A percentile compares a stretch with the other conserved stretches of the same genome.
These are phyloP conservation scores for Venturia effusa DNA, from an alignment of 2,329 filamentous ascomycete genomes.

Conservation along the genomic window DNA sequence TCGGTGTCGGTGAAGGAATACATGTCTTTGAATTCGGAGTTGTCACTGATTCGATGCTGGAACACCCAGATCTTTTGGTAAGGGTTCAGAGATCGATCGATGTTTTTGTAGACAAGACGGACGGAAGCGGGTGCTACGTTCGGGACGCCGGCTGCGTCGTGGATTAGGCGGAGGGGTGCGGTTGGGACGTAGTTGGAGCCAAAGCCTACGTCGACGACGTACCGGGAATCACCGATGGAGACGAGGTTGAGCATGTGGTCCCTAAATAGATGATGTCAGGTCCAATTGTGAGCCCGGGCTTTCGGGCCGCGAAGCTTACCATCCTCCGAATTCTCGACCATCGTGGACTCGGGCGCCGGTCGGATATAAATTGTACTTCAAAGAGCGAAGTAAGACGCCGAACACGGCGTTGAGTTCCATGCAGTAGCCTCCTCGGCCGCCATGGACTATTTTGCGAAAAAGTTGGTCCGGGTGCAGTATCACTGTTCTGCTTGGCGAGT, in stretches of 20 bases:
- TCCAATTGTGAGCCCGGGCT: not conserved
- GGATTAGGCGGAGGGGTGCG: conserved; percentile 16
- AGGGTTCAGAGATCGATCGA: conserved; percentile 22
- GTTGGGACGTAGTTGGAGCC: conserved; percentile 27
- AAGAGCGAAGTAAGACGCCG: conserved; percentile 36
- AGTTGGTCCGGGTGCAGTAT: conserved; percentile 39
- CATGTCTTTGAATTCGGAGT: conserved; percentile 44
- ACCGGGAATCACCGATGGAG: conserved; percentile 23
- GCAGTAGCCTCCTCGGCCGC: conserved; percentile 45
- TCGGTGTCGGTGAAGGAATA: conserved; percentile 59
- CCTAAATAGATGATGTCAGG: conserved; percentile 11
- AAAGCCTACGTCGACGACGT: conserved; percentile 35
- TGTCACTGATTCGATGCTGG: conserved; percentile 23
- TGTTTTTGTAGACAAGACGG: conserved; percentile 24
- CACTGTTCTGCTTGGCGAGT: conserved; percentile 28
- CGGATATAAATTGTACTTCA: conserved; percentile 38
- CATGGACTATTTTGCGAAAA: conserved; percentile 42
- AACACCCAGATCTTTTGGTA: conserved; percentile 34
- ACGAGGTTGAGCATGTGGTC: conserved; percentile 37
- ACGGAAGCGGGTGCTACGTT: conserved; percentile 23
- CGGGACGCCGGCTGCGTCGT: conserved; percentile 6
- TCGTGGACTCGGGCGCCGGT: conserved; percentile 29
- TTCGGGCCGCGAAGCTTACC: not conserved
- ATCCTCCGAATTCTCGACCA: conserved; percentile 7
- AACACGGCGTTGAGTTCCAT: conserved; percentile 50